Evolutionary conservation across 192 early-diverging fungal genomes (phyloP).

Genomic region (Geosiphon pyriformis): DNA sequence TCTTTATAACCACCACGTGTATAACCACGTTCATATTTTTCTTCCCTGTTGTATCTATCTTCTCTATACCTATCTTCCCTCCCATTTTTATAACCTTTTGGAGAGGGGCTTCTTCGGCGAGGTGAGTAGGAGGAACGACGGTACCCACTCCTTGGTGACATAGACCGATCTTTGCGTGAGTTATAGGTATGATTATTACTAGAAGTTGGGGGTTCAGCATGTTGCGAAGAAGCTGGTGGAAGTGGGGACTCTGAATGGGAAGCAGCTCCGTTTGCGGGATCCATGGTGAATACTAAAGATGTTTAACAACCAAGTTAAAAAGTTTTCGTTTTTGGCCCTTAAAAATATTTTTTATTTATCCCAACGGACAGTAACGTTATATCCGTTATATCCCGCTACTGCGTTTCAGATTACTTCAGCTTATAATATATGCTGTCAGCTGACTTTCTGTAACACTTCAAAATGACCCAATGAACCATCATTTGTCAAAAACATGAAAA

Average conservation of each 20-base stretch:
- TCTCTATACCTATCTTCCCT: constrained; percentile 33
- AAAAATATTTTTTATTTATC: no score
- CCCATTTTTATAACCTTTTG: constrained; percentile 32
- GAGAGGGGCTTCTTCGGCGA: constrained; percentile 34
- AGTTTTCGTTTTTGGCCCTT: no score
- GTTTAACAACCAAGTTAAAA: no score
- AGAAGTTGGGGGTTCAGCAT: background rate
- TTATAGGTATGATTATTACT: constrained; percentile 9
- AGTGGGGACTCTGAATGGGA: constrained; percentile 6
- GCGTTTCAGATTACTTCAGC: no score
- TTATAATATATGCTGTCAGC: no score
- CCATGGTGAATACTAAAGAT: background rate
- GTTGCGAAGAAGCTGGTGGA: constrained; percentile 15
- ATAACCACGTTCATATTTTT: constrained; percentile 31
- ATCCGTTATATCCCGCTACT: no score
- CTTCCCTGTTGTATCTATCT: constrained; percentile 26
- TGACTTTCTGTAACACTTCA: no score
- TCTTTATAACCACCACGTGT: constrained; percentile 33
- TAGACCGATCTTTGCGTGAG: constrained; percentile 19
- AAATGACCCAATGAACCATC: no score
- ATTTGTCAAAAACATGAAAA: no score
- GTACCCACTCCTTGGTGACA: constrained; percentile 20
- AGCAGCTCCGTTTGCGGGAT: constrained; percentile 10
- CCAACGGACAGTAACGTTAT: no score
- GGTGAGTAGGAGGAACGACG: constrained; percentile 39